Conservation (phyloP, 768 basidiomycete genomes). For the Boletus subcaerulescens region DNA sequence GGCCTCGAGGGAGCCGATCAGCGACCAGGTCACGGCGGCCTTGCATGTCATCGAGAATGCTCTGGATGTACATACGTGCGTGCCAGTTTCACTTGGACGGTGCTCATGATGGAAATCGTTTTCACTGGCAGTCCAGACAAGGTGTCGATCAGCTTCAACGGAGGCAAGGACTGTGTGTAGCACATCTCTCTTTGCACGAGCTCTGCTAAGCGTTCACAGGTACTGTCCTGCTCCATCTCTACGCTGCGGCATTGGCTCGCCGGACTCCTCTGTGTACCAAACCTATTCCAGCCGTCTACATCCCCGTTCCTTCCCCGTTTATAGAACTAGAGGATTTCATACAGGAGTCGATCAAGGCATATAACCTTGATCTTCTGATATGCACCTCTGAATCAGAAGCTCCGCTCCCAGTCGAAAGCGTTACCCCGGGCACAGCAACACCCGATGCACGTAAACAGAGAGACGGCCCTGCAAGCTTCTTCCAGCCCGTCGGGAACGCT, state of each 20-base stretch:
- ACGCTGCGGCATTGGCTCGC: conserved; percentile 67
- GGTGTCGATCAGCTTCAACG: conserved; percentile 93
- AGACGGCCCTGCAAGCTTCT: conserved; percentile 16
- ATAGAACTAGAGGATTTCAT: conserved; percentile 83
- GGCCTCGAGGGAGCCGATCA: conserved; percentile 50
- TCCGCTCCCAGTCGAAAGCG: conserved; percentile 47
- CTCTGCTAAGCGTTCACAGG: conserved; percentile 44
- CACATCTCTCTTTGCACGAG: neutral
- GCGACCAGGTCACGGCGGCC: conserved; percentile 69
- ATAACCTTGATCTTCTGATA: conserved; percentile 72
- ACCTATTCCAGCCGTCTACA: conserved; percentile 73
- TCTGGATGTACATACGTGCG: conserved; percentile 80
- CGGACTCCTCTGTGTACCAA: conserved; percentile 34
- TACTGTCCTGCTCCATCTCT: conserved; percentile 91
- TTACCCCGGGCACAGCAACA: conserved; percentile 35
- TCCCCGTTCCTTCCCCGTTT: conserved; percentile 89
- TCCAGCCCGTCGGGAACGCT: conserved; percentile 45
- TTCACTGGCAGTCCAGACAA: conserved; percentile 61
- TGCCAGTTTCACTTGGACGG: conserved; percentile 8
- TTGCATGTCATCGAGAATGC: conserved; percentile 76
- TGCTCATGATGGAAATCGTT: conserved; percentile 8
- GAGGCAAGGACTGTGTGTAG: conserved; percentile 92
- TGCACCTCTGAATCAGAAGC: conserved; percentile 34
- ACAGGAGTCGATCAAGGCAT: conserved; percentile 51
- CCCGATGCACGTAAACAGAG: conserved; percentile 11